Conservation (phyloP, 2,329 filamentous ascomycete species). For the Fusarium goolgardi region DNA sequence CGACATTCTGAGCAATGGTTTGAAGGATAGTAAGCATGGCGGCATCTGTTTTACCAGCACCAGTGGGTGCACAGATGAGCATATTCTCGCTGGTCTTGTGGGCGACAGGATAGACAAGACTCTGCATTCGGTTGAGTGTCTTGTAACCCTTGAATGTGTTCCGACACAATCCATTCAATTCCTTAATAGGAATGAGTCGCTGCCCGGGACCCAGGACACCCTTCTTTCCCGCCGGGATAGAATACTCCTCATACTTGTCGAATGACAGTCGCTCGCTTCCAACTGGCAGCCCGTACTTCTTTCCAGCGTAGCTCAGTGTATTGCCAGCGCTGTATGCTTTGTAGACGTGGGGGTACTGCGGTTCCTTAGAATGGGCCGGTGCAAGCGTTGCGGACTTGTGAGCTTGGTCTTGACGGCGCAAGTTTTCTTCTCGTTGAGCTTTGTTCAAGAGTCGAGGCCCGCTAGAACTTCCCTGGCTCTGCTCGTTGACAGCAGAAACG, state of each 20-base stretch:
- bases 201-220: constrained; percentile 78
- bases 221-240: constrained; percentile 83
- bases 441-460: constrained; percentile 73
- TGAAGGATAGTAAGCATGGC: constrained; percentile 97
- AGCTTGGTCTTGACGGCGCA: constrained; percentile 79
- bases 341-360: constrained; percentile 94
- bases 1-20: constrained; percentile 85
- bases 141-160: constrained; percentile 97
- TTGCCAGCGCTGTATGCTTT: constrained; percentile 86
- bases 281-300: constrained; percentile 82
- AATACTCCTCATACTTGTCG: constrained; percentile 89
- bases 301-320: constrained; percentile 80
- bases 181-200: constrained; percentile 80
- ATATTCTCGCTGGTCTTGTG: constrained; percentile 98
- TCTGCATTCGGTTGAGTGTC: constrained; percentile 96
- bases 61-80: constrained; percentile 97
- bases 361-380: constrained; percentile 76
- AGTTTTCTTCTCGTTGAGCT: constrained; percentile 80
- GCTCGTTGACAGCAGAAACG: constrained; percentile 58
- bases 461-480: constrained; percentile 51
- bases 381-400: constrained; percentile 83
- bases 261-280: constrained; percentile 78
- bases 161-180: constrained; percentile 88
- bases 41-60: constrained; percentile 98
- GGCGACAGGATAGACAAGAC: constrained; percentile 91